Evolutionary conservation across 2,329 filamentous ascomycete species (phyloP), one percentile per base, ranked within the genome.

Genomic region (Sclerotiophoma versabilis): DNA sequence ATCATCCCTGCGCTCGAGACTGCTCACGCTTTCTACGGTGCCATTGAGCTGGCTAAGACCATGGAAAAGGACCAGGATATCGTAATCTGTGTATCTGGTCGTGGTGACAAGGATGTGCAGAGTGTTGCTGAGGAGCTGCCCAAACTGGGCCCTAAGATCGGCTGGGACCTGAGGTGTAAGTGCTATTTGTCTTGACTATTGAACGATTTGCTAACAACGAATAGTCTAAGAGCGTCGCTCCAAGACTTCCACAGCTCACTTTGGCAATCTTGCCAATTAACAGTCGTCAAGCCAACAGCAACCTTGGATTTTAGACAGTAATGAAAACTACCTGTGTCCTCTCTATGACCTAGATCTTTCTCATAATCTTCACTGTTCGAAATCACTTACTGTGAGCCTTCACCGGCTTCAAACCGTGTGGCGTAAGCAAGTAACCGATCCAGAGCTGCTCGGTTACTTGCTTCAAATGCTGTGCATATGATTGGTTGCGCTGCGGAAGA

Each of bases 71-170:
- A 85, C 46, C 80, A 97, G 78, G 92, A 98, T 70, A 80, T 99
- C 23, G 93, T 99, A 55, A 93, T 99, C 59, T 98, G 93, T 78
- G 76, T 99, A 30, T 96, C 90, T 71, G 95, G 95, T 8, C 83
- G 95, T 65, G 95, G 95, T 59, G 95, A 99, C 78, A 99, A 99
- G 86, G 95, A 99, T 72, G 95, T 99, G 54, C 93, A 99, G 84
- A 96, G 91, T 69, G 93, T 99, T 45, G 95, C 95, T 0, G 95
- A 99, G 71, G 92, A 96, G 78, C 79, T 99, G 71, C 93, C 93
- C 15, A 90, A 84, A 64, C 76, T 99, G 58, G 93, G 95, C 0
- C 95, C 95, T 7, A 82, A 89, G 81, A 98, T 99, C 76, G 92
- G 83, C 41, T 88, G 85, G 85, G 84, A 87, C 72, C 68, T 87